These are phyloP conservation scores for Buddleja alternifolia DNA, from an alignment of 257 asterid genomes.

Conservation along the genomic window DNA sequence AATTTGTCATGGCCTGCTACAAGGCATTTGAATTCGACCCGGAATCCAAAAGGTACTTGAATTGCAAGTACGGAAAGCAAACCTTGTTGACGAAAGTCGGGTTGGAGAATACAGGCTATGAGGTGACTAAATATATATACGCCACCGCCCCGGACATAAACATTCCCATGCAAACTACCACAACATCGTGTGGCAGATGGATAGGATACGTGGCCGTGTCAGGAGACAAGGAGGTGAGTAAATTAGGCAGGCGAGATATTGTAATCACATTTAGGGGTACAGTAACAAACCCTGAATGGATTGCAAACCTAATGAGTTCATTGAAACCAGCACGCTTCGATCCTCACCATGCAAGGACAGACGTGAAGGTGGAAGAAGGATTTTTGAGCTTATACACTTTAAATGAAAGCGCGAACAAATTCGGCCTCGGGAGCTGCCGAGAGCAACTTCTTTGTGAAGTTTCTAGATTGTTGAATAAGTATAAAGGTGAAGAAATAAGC, in stretches of 20 bases:
- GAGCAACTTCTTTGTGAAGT: constrained; percentile 69
- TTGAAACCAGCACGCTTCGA: constrained; percentile 57
- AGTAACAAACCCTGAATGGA: constrained; percentile 59
- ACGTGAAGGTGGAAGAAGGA: constrained; percentile 66
- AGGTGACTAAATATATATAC: constrained; percentile 63
- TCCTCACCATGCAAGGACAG: constrained; percentile 50
- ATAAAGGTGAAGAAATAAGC: constrained; percentile 52
- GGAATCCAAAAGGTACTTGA: constrained; percentile 54
- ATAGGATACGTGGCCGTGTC: constrained; percentile 64
- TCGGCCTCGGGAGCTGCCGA: constrained; percentile 64
- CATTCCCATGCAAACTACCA: constrained; percentile 35
- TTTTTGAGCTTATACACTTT: constrained; percentile 63
- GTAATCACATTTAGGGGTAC: constrained; percentile 66
- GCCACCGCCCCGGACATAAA: constrained; percentile 52
- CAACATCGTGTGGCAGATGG: constrained; percentile 51
- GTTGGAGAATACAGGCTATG: constrained; percentile 48
- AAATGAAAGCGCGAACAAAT: constrained; percentile 36
- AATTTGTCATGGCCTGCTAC: constrained; percentile 64
- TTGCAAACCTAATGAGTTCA: constrained; percentile 65
- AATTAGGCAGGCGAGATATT: constrained; percentile 61
- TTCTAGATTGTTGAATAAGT: constrained; percentile 44
- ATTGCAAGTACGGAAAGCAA: constrained; percentile 62
- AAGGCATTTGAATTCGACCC: constrained; percentile 68
- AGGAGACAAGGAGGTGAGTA: constrained; percentile 31
- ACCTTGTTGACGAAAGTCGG: constrained; percentile 48